Evolutionary conservation across 2,329 filamentous ascomycete species (phyloP).

Genomic region (Metarhizium brunneum): DNA sequence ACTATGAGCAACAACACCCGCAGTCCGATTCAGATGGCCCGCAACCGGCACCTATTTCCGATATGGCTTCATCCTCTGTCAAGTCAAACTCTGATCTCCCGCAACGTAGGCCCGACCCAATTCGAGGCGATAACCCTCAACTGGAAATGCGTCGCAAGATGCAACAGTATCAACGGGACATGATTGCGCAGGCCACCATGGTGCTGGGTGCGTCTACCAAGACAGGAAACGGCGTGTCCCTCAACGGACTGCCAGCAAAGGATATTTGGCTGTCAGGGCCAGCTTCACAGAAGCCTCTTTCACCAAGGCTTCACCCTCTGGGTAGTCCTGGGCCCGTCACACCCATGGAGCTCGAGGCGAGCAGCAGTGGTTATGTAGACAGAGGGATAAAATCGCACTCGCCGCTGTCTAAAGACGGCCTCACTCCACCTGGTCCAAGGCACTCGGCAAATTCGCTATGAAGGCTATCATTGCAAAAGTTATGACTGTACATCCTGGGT

Average conservation of each 20-base stretch:
- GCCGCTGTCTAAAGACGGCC: neutral
- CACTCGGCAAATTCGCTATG: constrained; percentile 1
- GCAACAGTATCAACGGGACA: constrained; percentile 51
- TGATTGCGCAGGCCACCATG: constrained; percentile 47
- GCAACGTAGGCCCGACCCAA: neutral
- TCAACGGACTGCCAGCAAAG: constrained; percentile 26
- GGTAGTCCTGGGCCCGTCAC: constrained; percentile 53
- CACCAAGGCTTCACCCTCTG: constrained; percentile 40
- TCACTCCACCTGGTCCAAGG: neutral
- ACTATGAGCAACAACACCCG: constrained; percentile 37
- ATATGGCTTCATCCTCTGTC: constrained; percentile 19
- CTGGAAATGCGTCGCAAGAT: constrained; percentile 41
- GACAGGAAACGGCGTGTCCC: constrained; percentile 17
- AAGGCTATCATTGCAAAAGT: neutral
- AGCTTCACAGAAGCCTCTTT: constrained; percentile 35
- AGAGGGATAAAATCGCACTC: constrained; percentile 1
- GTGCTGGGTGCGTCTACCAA: constrained; percentile 24
- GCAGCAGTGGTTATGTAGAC: constrained; percentile 28
- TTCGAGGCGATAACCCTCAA: constrained; percentile 12
- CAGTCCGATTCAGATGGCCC: constrained; percentile 5
- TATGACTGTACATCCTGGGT: too few species aligned
- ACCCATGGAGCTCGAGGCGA: constrained; percentile 45
- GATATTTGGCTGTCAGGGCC: constrained; percentile 29
- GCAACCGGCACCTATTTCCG: constrained; percentile 13
- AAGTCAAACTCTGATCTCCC: constrained; percentile 28